Evolutionary conservation across 23 red algal genomes (phyloP).

Genomic region (Cyanidiococcus yangmingshanensis): DNA sequence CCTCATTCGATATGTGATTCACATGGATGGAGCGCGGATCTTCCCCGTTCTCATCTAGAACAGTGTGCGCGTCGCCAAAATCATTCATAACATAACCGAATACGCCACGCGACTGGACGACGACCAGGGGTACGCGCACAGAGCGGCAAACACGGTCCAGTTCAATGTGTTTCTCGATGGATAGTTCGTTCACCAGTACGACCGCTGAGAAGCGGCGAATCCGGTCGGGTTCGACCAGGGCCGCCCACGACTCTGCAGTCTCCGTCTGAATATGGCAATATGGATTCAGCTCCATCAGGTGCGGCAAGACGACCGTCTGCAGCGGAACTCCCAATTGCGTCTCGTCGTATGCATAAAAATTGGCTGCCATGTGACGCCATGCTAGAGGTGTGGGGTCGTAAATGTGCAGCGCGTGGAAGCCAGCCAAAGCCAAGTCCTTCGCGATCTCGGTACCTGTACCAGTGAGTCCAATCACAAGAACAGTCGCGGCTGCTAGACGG

Average conservation of each 20-base stretch:
- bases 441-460: conserved; percentile 91
- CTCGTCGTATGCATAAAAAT: conserved; percentile 59
- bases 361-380: conserved; percentile 54
- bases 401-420: conserved; percentile 59
- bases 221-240: conserved; percentile 24
- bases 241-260: conserved; percentile 14
- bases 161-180: conserved; percentile 28
- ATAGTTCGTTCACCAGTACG: conserved; percentile 71
- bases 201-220: conserved; percentile 46
- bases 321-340: conserved; percentile 32
- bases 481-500: conserved; percentile 62
- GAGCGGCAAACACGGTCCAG: conserved; percentile 50
- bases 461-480: conserved; percentile 70
- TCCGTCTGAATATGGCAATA: conserved; percentile 64
- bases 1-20: conserved; percentile 57
- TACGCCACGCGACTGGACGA: conserved; percentile 52
- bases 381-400: conserved; percentile 49
- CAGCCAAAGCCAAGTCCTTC: conserved; percentile 91
- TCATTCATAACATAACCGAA: conserved; percentile 86
- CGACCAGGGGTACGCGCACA: conserved; percentile 53
- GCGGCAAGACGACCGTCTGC: conserved; percentile 30
- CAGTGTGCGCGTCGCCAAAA: conserved; percentile 63
- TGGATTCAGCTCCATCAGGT: conserved; percentile 66
- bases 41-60: conserved; percentile 80
- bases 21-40: conserved; percentile 56